Base-by-base conservation (phyloP, 768 basidiomycete species). In the Suillus clintonianus region DNA sequence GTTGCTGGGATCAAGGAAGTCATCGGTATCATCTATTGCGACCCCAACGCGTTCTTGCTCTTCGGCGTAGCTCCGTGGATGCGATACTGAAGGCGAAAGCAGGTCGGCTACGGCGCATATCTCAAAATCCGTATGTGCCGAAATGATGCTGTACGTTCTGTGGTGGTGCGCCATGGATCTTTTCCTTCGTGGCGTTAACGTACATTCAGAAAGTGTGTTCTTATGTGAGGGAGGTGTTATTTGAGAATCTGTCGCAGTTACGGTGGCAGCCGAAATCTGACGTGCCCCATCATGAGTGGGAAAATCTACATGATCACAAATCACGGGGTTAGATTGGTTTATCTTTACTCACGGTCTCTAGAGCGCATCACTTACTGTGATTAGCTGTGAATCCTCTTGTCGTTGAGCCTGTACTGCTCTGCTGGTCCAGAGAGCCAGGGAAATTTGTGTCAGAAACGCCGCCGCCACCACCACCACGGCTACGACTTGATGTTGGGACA, bases 371-470 rank as follows among this genome's bases (percentile, higher is more conserved):
- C 75, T 77, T 68, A 76, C 77, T 71, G 67, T 61, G 63, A 37
- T 69, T 64, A 54, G 68, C 62, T 37, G 61, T 65, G 27, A 71
- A 67, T 17, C 65, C 70, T 64, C 55, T 74, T 62, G 41, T 68
- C 39, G 59, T 67, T 39, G 62, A 60, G 41, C 64, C 70, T 50
- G 53, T 36, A 61, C 60, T 62, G 30, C 58, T 65, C 64, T 76
- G 74, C 48, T 72, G 76, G 53, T 75, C 77, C 11, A 67, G 53
- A 60, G 66, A 57, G 27, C 74, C 67, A 9, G 76, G 72, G 17
- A 72, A 73, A 55, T 70, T 83, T n/a, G 85, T 84, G 69, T 93
- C 91, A 36, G 89, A 90, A 65, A 90, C 30, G 32, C 51, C 51
- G 7, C 36, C 36, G 7, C 36, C 85, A n/a, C 90, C 90, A 59